Conservation (phyloP, 768 basidiomycete genomes). For the Clathrus columnatus region DNA sequence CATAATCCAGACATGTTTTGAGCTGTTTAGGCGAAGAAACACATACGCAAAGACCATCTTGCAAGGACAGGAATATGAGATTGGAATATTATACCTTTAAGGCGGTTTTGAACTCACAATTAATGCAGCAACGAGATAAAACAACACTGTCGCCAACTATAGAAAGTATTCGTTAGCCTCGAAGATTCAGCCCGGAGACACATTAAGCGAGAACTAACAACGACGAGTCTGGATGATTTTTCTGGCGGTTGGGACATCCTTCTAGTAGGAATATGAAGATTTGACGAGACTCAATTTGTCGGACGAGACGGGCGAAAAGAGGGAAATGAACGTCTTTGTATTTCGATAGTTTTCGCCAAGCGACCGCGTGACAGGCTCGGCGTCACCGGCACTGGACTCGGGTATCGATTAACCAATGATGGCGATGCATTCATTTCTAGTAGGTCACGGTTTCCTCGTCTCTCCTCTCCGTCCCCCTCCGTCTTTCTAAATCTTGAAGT, state of each 20-base stretch:
- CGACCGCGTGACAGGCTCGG: too few relatives aligned
- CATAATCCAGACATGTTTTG: slow-evolving; percentile 18
- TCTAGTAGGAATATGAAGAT: too few relatives aligned
- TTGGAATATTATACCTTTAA: background rate
- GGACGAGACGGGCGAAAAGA: too few relatives aligned
- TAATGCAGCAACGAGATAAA: slow-evolving; percentile 85
- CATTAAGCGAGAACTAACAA: slow-evolving; percentile 9
- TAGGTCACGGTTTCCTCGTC: too few relatives aligned
- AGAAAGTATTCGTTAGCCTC: background rate
- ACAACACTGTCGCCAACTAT: slow-evolving; percentile 67
- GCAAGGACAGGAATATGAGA: background rate
- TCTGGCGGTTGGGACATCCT: background rate
- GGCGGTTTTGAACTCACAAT: slow-evolving; percentile 46
- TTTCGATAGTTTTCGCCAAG: too few relatives aligned
- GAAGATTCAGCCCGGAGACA: slow-evolving; percentile 8
- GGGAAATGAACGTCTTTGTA: too few relatives aligned
- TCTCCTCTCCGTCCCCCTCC: too few relatives aligned
- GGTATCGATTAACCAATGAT: too few relatives aligned
- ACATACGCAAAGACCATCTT: slow-evolving; percentile 89
- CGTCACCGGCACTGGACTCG: too few relatives aligned
- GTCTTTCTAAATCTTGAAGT: too few relatives aligned
- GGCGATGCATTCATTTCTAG: too few relatives aligned
- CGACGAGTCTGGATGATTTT: background rate
- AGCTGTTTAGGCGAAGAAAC: slow-evolving; percentile 16
- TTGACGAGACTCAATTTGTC: too few relatives aligned